Evolutionary conservation across 345 rosid genomes (phyloP), one percentile per base, ranked within the genome.

Genomic region (Limnanthes douglasii): DNA sequence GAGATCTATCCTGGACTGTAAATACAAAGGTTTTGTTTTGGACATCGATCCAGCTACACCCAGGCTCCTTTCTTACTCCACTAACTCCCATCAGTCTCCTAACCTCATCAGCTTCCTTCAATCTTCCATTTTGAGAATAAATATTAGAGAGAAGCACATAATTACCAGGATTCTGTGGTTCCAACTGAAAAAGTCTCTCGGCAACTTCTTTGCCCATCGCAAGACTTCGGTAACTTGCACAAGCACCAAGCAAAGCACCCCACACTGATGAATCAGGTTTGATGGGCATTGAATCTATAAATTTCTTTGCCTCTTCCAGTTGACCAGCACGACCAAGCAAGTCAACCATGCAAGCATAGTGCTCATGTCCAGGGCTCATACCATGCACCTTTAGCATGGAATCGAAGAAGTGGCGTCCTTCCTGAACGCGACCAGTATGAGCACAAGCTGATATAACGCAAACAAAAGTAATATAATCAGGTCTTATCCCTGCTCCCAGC

Each of bases 261-360:
- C 57, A 64, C 5, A 51, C 52, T 1, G 68, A 23, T n/a, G 60
- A 18, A 15, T 57, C 61, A 0, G 65, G 53, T 21, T 57, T 27
- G 13, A 68, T 45, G 4, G 67, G 67, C 64, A 59, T 57, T 3
- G 53, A 35, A 18, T 44, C 49, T 23, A 61, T 54, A 21, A 57
- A 54, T 44, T 45, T 31, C 57, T 30, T 60, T 18, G 71, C 75
- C 27, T 64, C 58, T 5, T 48, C 44, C 13, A 63, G 41, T 35
- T 31, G 47, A 31, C 71, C 71, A 18, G 65, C 61, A 13, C 65
- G 71, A 26, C 68, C 62, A 19, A 69, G 52, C 18, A 64, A 36
- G 54, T 69, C 75, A 24, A 64, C 68, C 68, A 69, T 61, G 39
- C 68, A 57, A 32, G 71, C 54, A 41, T 40, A 47, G 53, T 64